Conservation (phyloP, 345 rosid genomes). For the Xanthoceras sorbifolium region DNA sequence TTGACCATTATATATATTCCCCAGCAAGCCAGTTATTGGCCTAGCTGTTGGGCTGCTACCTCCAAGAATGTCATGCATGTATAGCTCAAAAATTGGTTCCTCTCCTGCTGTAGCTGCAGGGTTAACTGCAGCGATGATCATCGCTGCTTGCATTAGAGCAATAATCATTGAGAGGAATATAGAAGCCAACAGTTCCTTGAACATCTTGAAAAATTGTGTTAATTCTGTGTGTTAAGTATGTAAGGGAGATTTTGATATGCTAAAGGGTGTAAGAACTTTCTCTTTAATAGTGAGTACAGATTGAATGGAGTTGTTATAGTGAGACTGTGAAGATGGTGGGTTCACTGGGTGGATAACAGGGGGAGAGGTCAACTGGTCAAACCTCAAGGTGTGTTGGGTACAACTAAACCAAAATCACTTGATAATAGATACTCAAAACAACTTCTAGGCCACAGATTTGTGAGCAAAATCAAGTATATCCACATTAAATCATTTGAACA, state of each 20-base stretch:
- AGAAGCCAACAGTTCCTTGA: background rate
- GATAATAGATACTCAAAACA: background rate
- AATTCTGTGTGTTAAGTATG: background rate
- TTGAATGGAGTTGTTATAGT: constrained; percentile 22
- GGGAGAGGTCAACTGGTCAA: background rate
- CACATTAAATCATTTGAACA: background rate
- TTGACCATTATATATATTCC: constrained; percentile 56
- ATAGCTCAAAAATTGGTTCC: constrained; percentile 42
- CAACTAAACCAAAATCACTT: constrained; percentile 15
- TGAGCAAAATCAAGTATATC: background rate
- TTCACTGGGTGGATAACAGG: background rate
- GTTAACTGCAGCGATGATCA: background rate
- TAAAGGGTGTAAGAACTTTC: background rate
- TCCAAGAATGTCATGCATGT: constrained; percentile 61
- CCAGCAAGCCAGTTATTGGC: constrained; percentile 59
- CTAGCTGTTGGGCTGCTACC: constrained; percentile 58
- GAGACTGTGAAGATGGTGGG: background rate
- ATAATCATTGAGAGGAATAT: background rate
- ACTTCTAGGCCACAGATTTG: background rate
- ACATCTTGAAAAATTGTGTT: constrained; percentile 18
- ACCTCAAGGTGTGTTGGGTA: constrained; percentile 4
- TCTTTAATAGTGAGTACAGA: constrained; percentile 9
- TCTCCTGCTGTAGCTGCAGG: constrained; percentile 8
- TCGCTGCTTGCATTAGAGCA: background rate
- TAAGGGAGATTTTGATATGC: background rate